phyloP scores from a whole-genome alignment of 1,284 basidiomycete genomes.

The Leccinum fallax region DNA sequence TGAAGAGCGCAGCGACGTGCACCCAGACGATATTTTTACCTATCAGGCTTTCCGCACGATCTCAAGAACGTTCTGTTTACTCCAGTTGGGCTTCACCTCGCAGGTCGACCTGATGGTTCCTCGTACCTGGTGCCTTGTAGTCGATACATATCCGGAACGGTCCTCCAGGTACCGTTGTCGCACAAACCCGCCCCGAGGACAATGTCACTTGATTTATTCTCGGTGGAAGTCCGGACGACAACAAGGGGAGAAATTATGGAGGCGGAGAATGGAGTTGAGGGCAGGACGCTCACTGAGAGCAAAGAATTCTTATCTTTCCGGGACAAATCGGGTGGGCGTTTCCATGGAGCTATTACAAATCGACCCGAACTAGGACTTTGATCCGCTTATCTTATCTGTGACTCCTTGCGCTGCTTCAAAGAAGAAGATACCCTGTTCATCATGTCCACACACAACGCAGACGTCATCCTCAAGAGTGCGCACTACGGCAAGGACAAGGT shows the following conservation, averaged over 20 bases:
- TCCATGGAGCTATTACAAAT: background rate
- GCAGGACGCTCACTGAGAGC: background rate
- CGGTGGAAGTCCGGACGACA: background rate
- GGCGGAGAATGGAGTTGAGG: background rate
- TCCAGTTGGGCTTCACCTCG: background rate
- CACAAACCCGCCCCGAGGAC: background rate
- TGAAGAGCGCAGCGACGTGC: too few relatives aligned
- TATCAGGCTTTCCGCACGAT: background rate
- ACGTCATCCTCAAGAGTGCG: constrained; percentile 46
- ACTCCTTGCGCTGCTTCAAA: background rate
- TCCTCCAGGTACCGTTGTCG: background rate
- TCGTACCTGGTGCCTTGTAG: background rate
- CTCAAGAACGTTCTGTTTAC: background rate
- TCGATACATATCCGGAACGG: background rate
- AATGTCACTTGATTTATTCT: background rate
- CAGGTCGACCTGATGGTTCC: background rate
- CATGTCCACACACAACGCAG: constrained; percentile 16
- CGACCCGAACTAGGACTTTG: background rate
- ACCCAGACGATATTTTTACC: background rate
- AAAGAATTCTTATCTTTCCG: background rate
- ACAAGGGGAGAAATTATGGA: background rate
- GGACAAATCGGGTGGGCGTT: background rate
- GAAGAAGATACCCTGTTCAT: too few relatives aligned
- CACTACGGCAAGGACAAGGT: constrained; percentile 89
- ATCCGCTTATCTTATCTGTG: background rate